Evolutionary conservation across 345 rosid species (phyloP).

Genomic region (Eucalyptus albens): DNA sequence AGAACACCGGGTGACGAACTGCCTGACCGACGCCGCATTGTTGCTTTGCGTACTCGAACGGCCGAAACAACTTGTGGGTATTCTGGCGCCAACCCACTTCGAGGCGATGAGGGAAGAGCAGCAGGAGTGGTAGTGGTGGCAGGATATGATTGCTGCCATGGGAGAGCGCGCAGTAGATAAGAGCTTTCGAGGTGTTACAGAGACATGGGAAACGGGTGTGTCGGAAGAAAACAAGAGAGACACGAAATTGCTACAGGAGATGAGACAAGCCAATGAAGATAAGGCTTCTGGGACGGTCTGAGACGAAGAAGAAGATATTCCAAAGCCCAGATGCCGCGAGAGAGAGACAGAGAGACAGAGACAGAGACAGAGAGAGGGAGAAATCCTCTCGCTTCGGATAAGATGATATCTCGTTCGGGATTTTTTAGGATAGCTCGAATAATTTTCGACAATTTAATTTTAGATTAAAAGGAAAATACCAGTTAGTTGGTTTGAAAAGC

Average conservation of each 20-base stretch:
- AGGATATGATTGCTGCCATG: constrained; percentile 40
- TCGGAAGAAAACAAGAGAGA: not conserved
- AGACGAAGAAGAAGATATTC: not conserved
- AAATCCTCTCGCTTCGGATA: constrained; percentile 28
- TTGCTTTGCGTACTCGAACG: not conserved
- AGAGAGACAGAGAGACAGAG: not conserved
- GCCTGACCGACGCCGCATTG: constrained; percentile 8
- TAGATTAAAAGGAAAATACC: not conserved
- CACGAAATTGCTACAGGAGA: not conserved
- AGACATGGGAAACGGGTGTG: not conserved
- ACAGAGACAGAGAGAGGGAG: not conserved
- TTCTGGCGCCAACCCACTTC: constrained; percentile 6
- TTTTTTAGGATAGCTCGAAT: not conserved
- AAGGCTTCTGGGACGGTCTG: not conserved
- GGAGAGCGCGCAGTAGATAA: not conserved
- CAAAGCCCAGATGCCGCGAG: not conserved
- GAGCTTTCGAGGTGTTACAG: not conserved
- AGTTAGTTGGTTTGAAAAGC: not conserved
- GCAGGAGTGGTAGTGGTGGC: constrained; percentile 7
- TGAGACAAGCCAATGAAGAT: not conserved
- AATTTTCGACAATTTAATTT: not conserved
- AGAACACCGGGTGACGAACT: constrained; percentile 17
- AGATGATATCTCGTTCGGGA: not conserved
- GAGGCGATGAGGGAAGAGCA: constrained; percentile 18
- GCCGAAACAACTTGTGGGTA: constrained; percentile 8